Evolutionary conservation across 306 rosid genomes (phyloP).

Genomic region (Calophaca sinica): DNA sequence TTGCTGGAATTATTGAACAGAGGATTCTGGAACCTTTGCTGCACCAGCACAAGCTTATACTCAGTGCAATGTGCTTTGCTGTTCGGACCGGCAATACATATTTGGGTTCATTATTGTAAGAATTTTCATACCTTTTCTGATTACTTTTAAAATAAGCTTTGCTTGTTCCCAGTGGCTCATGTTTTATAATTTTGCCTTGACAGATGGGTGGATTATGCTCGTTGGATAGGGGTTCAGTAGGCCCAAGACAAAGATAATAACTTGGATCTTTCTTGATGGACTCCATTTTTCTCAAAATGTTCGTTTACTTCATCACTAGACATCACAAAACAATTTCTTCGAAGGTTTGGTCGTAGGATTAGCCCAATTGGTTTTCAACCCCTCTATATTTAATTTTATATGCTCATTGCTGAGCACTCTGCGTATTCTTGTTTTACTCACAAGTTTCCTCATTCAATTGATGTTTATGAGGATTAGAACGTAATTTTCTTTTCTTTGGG

Average conservation of each 20-base stretch:
- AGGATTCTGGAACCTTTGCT: slow-evolving; percentile 81
- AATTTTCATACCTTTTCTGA: slow-evolving; percentile 17
- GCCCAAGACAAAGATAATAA: slow-evolving; percentile 42
- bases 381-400: slow-evolving; percentile 38
- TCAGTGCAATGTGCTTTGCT: slow-evolving; percentile 80
- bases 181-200: slow-evolving; percentile 36
- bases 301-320: slow-evolving; percentile 40
- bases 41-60: slow-evolving; percentile 80
- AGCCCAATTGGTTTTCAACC: slow-evolving; percentile 42
- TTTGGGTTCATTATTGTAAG: slow-evolving; percentile 88
- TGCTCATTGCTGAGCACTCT: slow-evolving; percentile 40
- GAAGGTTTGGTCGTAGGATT: slow-evolving; percentile 51
- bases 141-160: slow-evolving; percentile 3
- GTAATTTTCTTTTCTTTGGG: slow-evolving; percentile 27
- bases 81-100: slow-evolving; percentile 85
- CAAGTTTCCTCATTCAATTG: slow-evolving; percentile 39
- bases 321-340: slow-evolving; percentile 42
- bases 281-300: slow-evolving; percentile 43
- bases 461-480: slow-evolving; percentile 32
- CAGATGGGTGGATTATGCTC: slow-evolving; percentile 98
- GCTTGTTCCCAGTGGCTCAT: slow-evolving; percentile 22
- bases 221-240: slow-evolving; percentile 80
- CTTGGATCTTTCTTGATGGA: slow-evolving; percentile 36
- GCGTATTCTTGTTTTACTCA: slow-evolving; percentile 27
- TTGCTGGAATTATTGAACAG: slow-evolving; percentile 85